A percentile compares a stretch with the other conserved stretches of the same genome.
These are phyloP conservation scores for Huntiella abstrusa DNA, from an alignment of 2,329 filamentous ascomycete genomes.

Conservation along the genomic window DNA sequence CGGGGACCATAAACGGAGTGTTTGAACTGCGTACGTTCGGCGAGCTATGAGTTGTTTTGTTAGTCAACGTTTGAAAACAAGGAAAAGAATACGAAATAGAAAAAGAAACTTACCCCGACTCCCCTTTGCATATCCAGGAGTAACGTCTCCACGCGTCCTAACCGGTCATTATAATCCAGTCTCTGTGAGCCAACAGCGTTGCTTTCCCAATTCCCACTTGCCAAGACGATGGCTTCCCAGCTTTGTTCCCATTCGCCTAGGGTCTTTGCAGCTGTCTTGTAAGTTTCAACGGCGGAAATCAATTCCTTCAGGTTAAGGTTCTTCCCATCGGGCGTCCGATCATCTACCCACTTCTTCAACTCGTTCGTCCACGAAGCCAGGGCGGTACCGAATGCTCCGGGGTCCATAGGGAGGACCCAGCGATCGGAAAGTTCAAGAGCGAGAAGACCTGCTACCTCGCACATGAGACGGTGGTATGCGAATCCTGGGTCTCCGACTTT, in stretches of 20 bases:
- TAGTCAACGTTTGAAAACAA: slow-evolving; percentile 3
- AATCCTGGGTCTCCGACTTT: slow-evolving; percentile 67
- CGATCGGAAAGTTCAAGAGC: slow-evolving; percentile 69
- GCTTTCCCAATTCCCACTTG: slow-evolving; percentile 58
- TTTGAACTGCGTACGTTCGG: slow-evolving; percentile 81
- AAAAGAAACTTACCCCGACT: slow-evolving; percentile 47
- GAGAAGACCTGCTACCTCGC: slow-evolving; percentile 63
- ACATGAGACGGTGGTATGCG: slow-evolving; percentile 59
- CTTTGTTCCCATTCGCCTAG: slow-evolving; percentile 50
- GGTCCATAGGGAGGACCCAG: slow-evolving; percentile 65
- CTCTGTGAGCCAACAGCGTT: slow-evolving; percentile 46
- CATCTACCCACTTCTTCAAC: slow-evolving; percentile 44
- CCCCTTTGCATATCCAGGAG: slow-evolving; percentile 56
- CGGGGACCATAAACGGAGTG: slow-evolving; percentile 79
- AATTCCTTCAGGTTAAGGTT: slow-evolving; percentile 18
- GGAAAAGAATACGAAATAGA: slow-evolving; percentile 15
- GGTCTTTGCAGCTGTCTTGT: slow-evolving; percentile 31
- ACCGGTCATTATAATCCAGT: slow-evolving; percentile 58
- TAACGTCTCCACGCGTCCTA: slow-evolving; percentile 66
- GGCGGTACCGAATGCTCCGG: slow-evolving; percentile 50
- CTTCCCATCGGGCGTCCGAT: slow-evolving; percentile 25
- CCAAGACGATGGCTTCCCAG: slow-evolving; percentile 58
- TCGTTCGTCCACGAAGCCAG: slow-evolving; percentile 47
- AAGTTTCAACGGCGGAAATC: slow-evolving; percentile 37
- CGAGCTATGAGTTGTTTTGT: slow-evolving; percentile 34